These are phyloP conservation scores for Rhypophila decipiens DNA, from an alignment of 495 filamentous ascomycete species.

Conservation along the genomic window DNA sequence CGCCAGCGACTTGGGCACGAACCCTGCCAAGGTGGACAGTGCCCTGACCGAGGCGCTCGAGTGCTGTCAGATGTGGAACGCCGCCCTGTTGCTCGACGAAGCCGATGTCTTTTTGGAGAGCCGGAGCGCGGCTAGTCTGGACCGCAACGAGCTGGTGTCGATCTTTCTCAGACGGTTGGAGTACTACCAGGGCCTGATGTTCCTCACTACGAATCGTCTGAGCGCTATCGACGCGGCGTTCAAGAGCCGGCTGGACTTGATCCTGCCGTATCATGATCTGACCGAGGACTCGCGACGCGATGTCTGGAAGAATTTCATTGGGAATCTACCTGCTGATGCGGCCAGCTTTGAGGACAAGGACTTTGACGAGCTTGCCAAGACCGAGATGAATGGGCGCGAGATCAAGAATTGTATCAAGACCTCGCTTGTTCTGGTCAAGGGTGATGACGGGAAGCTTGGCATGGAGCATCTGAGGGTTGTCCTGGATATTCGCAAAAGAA, in stretches of 20 bases:
- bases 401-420: conserved; percentile 44
- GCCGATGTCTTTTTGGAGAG: conserved; percentile 41
- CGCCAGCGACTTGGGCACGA: conserved; percentile 12
- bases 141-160: conserved; percentile 35
- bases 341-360: conserved; percentile 10
- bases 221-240: conserved; percentile 40
- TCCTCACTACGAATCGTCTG: conserved; percentile 38
- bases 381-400: conserved; percentile 16
- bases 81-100: conserved; percentile 35
- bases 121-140: conserved; percentile 28
- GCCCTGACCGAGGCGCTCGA: conserved; percentile 32
- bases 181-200: conserved; percentile 44
- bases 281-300: conserved; percentile 14
- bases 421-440: neutral
- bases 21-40: conserved; percentile 7
- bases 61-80: conserved; percentile 33
- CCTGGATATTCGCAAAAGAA: no score
- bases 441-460: no score
- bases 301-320: conserved; percentile 11
- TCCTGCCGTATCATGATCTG: conserved; percentile 26
- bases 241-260: conserved; percentile 40
- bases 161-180: conserved; percentile 46
- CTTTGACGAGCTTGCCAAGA: conserved; percentile 18
- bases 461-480: no score
- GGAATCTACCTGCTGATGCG: conserved; percentile 4